Evolutionary conservation across 331 rosid species (phyloP).

Genomic region (Pyrus hybrid): DNA sequence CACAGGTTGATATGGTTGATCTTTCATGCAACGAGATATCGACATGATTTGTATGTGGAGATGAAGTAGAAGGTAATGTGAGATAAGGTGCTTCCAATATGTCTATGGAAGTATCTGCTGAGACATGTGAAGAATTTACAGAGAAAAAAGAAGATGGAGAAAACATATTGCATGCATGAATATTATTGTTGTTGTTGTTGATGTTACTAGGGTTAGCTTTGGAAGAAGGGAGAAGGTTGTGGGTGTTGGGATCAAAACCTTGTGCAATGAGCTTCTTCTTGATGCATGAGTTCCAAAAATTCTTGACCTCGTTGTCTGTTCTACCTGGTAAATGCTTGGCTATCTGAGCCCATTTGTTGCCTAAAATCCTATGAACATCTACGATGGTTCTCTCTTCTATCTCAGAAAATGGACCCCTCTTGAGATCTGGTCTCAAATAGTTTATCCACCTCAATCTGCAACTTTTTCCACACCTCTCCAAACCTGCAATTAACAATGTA

Average conservation of each 20-base stretch:
- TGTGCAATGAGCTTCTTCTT: conserved; percentile 39
- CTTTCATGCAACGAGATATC: conserved; percentile 3
- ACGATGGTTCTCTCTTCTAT: conserved; percentile 32
- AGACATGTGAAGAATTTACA: neutral
- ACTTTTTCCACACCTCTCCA: conserved; percentile 46
- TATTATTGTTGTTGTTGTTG: neutral
- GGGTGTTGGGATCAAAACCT: conserved; percentile 50
- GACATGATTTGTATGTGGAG: neutral
- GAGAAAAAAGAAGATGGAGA: neutral
- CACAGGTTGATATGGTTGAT: conserved; percentile 1
- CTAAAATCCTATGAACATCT: conserved; percentile 41
- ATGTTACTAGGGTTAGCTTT: too few species aligned
- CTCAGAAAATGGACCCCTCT: conserved; percentile 36
- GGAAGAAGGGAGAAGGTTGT: conserved; percentile 22
- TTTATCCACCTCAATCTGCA: conserved; percentile 48
- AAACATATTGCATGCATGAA: neutral
- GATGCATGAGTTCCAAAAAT: conserved; percentile 42
- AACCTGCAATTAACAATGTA: conserved; percentile 8
- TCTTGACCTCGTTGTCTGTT: conserved; percentile 48
- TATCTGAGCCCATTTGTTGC: conserved; percentile 49
- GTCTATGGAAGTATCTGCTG: conserved; percentile 2
- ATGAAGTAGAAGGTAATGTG: neutral
- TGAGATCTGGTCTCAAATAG: conserved; percentile 42
- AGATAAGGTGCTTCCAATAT: neutral
- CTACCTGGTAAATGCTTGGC: conserved; percentile 49